Evolutionary conservation across 441 rosid genomes (phyloP).

Genomic region (Mallotus repandus): DNA sequence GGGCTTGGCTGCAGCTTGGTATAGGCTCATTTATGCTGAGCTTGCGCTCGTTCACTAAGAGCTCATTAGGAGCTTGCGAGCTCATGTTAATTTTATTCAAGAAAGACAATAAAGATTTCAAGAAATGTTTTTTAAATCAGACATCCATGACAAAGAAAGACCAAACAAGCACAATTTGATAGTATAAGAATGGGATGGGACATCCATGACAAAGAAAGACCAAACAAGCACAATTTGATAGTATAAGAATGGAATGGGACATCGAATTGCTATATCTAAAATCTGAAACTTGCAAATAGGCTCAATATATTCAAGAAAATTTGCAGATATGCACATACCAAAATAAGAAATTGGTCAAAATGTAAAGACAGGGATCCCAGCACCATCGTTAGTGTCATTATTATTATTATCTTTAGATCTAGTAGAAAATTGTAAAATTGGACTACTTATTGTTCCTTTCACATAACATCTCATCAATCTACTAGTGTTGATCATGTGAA

Average conservation of each 20-base stretch:
- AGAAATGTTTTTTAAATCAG: too few relatives aligned
- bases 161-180: background rate
- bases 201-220: background rate
- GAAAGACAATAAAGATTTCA: background rate
- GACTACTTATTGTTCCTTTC: constrained; percentile 45
- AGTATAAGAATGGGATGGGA: background rate
- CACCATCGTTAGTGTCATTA: constrained; percentile 68
- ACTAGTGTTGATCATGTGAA: constrained; percentile 54
- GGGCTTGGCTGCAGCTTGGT: too few relatives aligned
- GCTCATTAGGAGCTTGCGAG: too few relatives aligned
- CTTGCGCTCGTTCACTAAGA: too few relatives aligned
- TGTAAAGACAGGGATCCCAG: constrained; percentile 60
- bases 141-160: background rate
- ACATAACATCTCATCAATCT: constrained; percentile 64
- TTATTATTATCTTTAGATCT: constrained; percentile 33
- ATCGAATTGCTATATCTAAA: too few relatives aligned
- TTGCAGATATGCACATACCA: constrained; percentile 45
- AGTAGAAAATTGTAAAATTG: constrained; percentile 60
- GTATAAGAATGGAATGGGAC: background rate
- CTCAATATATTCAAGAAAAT: background rate
- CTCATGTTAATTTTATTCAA: background rate
- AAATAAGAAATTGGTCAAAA: constrained; percentile 57
- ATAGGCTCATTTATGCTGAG: too few relatives aligned
- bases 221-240: background rate
- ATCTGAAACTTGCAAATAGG: too few relatives aligned